Evolutionary conservation across 2,329 filamentous ascomycete genomes (phyloP).

Genomic region (Helminthosporium solani): DNA sequence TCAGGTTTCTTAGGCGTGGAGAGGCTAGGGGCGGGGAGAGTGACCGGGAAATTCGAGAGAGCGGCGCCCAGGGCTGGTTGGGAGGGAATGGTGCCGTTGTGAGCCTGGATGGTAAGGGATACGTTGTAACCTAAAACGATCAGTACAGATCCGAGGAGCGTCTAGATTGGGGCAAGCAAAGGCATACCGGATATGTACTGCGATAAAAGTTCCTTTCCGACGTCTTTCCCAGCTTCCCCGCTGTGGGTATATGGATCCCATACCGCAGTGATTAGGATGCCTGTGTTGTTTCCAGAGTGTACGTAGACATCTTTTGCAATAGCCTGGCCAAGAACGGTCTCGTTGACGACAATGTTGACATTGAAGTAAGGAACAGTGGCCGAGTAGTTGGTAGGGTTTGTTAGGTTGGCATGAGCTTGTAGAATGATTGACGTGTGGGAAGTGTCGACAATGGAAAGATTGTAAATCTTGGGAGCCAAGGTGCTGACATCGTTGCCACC

Average conservation of each 20-base stretch:
- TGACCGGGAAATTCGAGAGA: conserved; percentile 70
- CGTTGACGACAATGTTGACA: conserved; percentile 73
- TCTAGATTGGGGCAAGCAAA: background rate
- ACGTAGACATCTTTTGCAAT: conserved; percentile 65
- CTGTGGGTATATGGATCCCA: conserved; percentile 71
- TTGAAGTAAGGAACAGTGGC: conserved; percentile 79
- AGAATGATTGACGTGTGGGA: conserved; percentile 70
- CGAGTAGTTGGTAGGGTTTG: conserved; percentile 86
- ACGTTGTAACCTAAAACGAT: conserved; percentile 67
- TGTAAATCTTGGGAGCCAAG: conserved; percentile 65
- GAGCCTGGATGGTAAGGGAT: conserved; percentile 70
- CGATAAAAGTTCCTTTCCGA: conserved; percentile 74
- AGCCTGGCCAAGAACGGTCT: conserved; percentile 72
- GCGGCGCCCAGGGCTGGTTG: conserved; percentile 71
- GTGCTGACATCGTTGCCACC: conserved; percentile 47
- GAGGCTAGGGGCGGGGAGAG: conserved; percentile 70
- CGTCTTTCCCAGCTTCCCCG: conserved; percentile 60
- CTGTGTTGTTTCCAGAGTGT: conserved; percentile 68
- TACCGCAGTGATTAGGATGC: conserved; percentile 64
- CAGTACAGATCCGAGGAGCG: background rate
- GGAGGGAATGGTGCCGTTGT: conserved; percentile 70
- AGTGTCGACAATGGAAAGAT: conserved; percentile 72
- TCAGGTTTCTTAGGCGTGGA: conserved; percentile 52
- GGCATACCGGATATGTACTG: conserved; percentile 76
- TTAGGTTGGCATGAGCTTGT: conserved; percentile 73